These are phyloP conservation scores for Naegleria gruberi DNA, from an alignment of 208 protist species.

Conservation along the genomic window DNA sequence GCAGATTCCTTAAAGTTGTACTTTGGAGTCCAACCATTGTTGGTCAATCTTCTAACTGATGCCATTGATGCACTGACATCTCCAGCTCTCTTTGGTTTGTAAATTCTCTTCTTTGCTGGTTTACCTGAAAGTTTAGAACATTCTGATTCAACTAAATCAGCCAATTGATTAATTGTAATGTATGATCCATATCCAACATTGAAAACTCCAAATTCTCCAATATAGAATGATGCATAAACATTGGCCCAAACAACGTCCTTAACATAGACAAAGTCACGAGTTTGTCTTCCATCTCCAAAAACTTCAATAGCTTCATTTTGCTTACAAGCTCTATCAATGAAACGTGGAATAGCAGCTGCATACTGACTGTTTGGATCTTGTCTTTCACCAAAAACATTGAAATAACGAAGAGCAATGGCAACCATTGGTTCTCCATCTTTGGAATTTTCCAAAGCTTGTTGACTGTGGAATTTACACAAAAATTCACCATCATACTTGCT, in stretches of 20 bases:
- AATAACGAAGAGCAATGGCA: conserved; percentile 28
- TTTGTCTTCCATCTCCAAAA: conserved; percentile 42
- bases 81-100: neutral
- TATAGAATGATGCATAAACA: neutral
- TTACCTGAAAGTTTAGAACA: neutral
- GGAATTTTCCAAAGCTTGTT: neutral
- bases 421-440: neutral
- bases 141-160: neutral
- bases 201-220: neutral
- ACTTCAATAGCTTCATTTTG: conserved; percentile 23
- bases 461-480: neutral
- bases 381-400: conserved; percentile 42
- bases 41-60: neutral
- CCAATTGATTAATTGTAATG: neutral
- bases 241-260: conserved; percentile 28
- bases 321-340: conserved; percentile 18
- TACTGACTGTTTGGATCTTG: conserved; percentile 37
- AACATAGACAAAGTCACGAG: conserved; percentile 39
- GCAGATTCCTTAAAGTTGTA: neutral
- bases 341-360: conserved; percentile 37
- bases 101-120: neutral
- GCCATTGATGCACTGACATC: neutral
- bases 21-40: neutral
- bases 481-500: conserved; percentile 29
- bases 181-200: conserved; percentile 1